A percentile compares a stretch with the other conserved stretches of the same genome.
phyloP scores from a whole-genome alignment of 164 flowering plant genomes.

The Kingdonia uniflora region DNA sequence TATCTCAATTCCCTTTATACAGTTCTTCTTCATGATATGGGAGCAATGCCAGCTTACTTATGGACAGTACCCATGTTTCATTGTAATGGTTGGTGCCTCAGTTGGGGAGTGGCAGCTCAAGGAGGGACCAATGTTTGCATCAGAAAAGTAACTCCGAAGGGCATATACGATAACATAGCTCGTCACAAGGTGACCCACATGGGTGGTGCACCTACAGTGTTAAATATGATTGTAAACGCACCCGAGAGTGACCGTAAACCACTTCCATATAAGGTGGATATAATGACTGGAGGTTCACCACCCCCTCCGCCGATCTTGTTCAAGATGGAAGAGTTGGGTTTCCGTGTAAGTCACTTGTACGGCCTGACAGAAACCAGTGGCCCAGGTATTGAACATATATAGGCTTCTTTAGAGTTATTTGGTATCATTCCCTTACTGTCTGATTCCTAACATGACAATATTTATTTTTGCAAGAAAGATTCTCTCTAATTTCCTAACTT shows the following conservation, averaged over 20 bases:
- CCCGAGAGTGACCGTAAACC: constrained; percentile 12
- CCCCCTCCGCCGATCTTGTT: constrained; percentile 24
- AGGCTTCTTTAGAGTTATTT: constrained; percentile 34
- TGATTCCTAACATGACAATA: too few relatives aligned
- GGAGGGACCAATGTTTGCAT: constrained; percentile 71
- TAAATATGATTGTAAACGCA: constrained; percentile 49
- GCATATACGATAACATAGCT: constrained; percentile 36
- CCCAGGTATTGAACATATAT: constrained; percentile 21
- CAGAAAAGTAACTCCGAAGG: constrained; percentile 36
- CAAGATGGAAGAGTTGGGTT: constrained; percentile 42
- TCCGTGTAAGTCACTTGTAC: constrained; percentile 34
- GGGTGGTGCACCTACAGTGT: constrained; percentile 68
- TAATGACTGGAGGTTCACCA: constrained; percentile 46
- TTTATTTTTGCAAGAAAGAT: too few relatives aligned
- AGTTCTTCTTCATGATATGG: constrained; percentile 40
- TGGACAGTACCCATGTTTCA: constrained; percentile 91
- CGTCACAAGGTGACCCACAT: constrained; percentile 60
- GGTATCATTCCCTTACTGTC: too few relatives aligned
- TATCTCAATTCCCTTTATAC: constrained; percentile 55
- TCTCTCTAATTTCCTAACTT: too few relatives aligned
- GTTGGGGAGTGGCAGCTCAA: constrained; percentile 68
- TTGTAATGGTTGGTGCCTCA: constrained; percentile 78
- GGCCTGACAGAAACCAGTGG: constrained; percentile 77
- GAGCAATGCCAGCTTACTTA: constrained; percentile 44
- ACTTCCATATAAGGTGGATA: constrained; percentile 27